Conservation (phyloP, 768 basidiomycete species). For the Pleurotus giganteus region DNA sequence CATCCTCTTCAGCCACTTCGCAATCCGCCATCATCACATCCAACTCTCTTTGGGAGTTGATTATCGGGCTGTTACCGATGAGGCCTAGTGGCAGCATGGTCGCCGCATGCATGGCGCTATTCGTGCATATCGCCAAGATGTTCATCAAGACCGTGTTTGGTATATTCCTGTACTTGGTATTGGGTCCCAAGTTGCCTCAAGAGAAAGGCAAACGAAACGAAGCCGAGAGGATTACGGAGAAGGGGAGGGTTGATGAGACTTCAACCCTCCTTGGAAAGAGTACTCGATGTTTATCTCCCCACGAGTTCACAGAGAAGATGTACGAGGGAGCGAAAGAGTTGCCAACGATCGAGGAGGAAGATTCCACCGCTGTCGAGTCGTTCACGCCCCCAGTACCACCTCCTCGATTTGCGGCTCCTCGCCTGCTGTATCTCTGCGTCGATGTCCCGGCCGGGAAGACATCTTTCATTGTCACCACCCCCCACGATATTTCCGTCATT, state of each 20-base stretch:
- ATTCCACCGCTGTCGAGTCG: background rate
- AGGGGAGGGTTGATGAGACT: too few species aligned
- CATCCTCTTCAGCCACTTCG: background rate
- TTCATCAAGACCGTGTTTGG: conserved; percentile 7
- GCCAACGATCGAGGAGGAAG: background rate
- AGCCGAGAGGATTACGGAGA: too few species aligned
- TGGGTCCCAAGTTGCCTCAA: background rate
- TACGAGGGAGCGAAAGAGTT: background rate
- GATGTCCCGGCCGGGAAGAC: conserved; percentile 1
- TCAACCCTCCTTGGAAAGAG: too few species aligned
- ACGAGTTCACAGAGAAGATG: background rate
- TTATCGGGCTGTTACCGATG: background rate
- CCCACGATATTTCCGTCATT: background rate
- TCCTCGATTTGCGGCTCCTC: background rate
- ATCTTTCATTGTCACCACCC: background rate
- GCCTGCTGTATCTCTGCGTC: background rate
- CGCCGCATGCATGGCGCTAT: conserved; percentile 1
- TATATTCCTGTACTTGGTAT: conserved; percentile 3
- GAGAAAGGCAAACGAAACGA: background rate
- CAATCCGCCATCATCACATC: background rate
- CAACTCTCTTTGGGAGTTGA: background rate
- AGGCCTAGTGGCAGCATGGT: background rate
- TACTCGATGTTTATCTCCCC: too few species aligned
- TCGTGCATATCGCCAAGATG: conserved; percentile 8
- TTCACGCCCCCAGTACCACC: background rate